Evolutionary conservation across 805 yeast species (phyloP).

Genomic region (Starmerella potacharoeniae): DNA sequence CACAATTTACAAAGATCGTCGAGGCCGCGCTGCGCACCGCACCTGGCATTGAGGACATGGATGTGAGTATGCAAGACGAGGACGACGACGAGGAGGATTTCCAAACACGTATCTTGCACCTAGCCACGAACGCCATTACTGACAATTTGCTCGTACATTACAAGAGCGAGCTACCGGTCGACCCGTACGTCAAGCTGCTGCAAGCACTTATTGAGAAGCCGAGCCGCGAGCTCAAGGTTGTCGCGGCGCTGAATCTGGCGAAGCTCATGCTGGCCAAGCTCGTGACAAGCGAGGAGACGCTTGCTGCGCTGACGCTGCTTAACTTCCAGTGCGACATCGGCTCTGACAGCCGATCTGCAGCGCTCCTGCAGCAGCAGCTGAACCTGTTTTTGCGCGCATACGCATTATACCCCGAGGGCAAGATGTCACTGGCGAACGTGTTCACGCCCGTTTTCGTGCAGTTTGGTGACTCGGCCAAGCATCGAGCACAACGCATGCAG

Average conservation of each 20-base stretch:
- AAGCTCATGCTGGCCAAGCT: constrained; percentile 71
- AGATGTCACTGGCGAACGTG: constrained; percentile 27
- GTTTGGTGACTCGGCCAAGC: neutral
- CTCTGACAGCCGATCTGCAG: neutral
- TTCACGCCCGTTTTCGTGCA: neutral
- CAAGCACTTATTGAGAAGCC: neutral
- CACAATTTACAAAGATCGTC: neutral
- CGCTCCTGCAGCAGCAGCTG: constrained; percentile 38
- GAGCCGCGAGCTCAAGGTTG: constrained; percentile 58
- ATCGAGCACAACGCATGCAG: constrained; percentile 16
- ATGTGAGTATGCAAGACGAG: neutral
- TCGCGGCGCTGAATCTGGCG: constrained; percentile 77
- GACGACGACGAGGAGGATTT: constrained; percentile 39
- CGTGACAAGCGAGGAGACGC: constrained; percentile 50
- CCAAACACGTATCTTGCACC: neutral
- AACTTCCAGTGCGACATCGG: constrained; percentile 52
- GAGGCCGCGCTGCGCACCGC: neutral
- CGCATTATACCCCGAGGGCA: constrained; percentile 37
- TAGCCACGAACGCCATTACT: constrained; percentile 9
- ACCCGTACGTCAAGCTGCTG: neutral
- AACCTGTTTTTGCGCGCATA: constrained; percentile 20
- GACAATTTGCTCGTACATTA: constrained; percentile 27
- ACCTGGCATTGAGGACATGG: neutral
- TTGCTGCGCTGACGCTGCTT: constrained; percentile 49
- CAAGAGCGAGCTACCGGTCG: neutral